phyloP scores from a whole-genome alignment of 2,329 filamentous ascomycete species.

The Daldinia sp. region DNA sequence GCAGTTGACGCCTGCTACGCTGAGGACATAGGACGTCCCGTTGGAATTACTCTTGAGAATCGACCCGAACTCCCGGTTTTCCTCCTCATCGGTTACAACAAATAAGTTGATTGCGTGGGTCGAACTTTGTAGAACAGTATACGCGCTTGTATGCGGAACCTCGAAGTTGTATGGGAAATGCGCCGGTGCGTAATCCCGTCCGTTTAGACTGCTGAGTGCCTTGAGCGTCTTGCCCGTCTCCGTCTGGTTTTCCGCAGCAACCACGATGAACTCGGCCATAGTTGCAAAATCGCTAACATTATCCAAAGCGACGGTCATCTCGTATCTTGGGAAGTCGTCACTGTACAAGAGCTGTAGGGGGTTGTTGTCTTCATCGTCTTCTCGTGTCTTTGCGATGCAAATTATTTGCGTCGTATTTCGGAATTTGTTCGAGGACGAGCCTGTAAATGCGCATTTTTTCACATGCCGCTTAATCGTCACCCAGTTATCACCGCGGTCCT shows the following conservation, averaged over 20 bases:
- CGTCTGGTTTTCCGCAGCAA: conserved; percentile 79
- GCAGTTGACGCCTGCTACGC: conserved; percentile 83
- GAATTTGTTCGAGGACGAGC: conserved; percentile 67
- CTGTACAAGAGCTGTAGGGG: conserved; percentile 80
- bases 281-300: conserved; percentile 89
- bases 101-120: conserved; percentile 96
- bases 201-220: conserved; percentile 87
- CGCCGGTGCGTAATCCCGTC: conserved; percentile 82
- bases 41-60: conserved; percentile 99
- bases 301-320: conserved; percentile 71
- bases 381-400: conserved; percentile 71
- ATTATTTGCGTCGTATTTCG: conserved; percentile 68
- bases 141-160: conserved; percentile 81
- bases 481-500: conserved; percentile 86
- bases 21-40: conserved; percentile 92
- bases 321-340: conserved; percentile 79
- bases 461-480: conserved; percentile 78
- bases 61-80: conserved; percentile 79
- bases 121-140: conserved; percentile 94
- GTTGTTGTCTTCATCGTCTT: conserved; percentile 73
- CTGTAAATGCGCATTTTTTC: conserved; percentile 87
- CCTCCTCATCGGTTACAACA: conserved; percentile 78
- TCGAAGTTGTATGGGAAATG: conserved; percentile 88
- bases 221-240: conserved; percentile 70
- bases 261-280: conserved; percentile 96